Evolutionary conservation across 305 asterid genomes (phyloP).

Genomic region (Galium porrigens): DNA sequence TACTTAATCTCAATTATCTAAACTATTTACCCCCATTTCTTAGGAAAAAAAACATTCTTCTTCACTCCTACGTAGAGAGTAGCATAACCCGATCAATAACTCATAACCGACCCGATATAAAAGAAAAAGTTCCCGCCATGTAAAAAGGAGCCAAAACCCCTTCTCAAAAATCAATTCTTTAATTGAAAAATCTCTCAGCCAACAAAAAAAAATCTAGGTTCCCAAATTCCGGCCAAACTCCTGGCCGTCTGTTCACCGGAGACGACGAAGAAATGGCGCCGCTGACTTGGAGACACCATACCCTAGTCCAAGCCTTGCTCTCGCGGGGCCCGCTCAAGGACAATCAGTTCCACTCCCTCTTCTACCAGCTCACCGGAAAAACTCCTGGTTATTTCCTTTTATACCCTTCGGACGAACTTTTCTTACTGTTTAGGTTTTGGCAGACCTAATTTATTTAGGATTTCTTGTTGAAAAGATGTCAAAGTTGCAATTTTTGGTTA

Average conservation of each 20-base stretch:
- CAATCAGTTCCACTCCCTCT: conserved; percentile 39
- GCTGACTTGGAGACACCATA: conserved; percentile 54
- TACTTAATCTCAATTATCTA: too few species aligned
- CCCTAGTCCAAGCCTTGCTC: conserved; percentile 59
- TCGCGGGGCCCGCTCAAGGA: conserved; percentile 66
- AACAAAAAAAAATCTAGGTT: not conserved
- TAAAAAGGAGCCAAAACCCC: not conserved
- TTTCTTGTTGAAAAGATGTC: not conserved
- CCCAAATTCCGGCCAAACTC: not conserved
- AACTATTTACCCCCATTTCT: too few species aligned
- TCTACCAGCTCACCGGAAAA: conserved; percentile 36
- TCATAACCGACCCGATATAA: not conserved
- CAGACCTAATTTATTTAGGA: not conserved
- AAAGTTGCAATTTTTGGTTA: not conserved
- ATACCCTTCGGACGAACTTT: not conserved
- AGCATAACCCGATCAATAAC: not conserved
- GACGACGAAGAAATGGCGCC: conserved; percentile 26
- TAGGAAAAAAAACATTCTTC: too few species aligned
- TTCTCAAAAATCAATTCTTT: not conserved
- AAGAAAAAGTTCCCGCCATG: conserved; percentile 5
- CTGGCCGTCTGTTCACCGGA: not conserved
- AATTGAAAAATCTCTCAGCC: not conserved
- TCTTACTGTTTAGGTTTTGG: not conserved
- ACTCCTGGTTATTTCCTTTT: conserved; percentile 25
- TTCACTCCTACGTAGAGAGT: too few species aligned